Evolutionary conservation across 2,329 filamentous ascomycete species (phyloP).

Genomic region (Alternaria sp.): DNA sequence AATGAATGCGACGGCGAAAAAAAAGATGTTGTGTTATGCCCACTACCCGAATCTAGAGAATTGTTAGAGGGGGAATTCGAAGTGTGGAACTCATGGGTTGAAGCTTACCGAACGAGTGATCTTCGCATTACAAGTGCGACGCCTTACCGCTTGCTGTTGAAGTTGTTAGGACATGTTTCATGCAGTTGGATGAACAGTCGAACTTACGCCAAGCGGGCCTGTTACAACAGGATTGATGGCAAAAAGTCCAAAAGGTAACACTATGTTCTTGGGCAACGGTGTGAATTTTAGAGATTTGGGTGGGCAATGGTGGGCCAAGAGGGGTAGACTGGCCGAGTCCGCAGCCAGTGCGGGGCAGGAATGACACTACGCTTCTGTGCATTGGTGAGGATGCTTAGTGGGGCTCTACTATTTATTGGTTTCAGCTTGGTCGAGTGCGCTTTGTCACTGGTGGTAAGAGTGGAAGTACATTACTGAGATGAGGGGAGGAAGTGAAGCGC

Average conservation of each 20-base stretch:
- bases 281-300: not conserved
- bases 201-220: conserved; percentile 7
- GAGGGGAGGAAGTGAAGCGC: not conserved
- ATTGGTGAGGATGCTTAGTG: not conserved
- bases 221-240: not conserved
- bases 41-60: not conserved
- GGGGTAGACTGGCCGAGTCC: not conserved
- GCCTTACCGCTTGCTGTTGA: conserved; percentile 17
- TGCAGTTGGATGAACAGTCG: not conserved
- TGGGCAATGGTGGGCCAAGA: not conserved
- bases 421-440: not conserved
- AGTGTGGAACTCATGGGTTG: not conserved
- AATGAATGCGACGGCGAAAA: not conserved
- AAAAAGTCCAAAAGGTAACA: not conserved
- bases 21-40: not conserved
- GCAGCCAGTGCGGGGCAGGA: not conserved
- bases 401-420: not conserved
- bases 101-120: conserved; percentile 7
- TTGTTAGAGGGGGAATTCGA: not conserved
- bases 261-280: not conserved
- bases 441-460: not conserved
- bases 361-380: not conserved
- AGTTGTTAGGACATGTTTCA: not conserved
- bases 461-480: not conserved
- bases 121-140: conserved; percentile 26